Conservation (phyloP, 768 basidiomycete genomes). For the Butyriboletus loyo region DNA sequence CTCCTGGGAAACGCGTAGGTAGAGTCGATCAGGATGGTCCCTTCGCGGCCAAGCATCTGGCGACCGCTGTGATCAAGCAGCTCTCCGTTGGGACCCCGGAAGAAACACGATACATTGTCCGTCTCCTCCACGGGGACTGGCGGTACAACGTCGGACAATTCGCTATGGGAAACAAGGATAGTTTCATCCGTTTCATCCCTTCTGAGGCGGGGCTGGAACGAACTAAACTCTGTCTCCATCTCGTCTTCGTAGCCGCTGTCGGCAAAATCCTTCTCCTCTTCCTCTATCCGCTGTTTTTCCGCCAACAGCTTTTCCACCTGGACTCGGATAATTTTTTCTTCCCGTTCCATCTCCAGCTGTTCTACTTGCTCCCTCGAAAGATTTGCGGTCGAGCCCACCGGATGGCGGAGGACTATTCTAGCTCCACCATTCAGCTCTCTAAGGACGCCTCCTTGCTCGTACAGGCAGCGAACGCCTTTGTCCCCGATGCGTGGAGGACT, state of each 20-base stretch:
- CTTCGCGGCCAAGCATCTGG: constrained; percentile 22
- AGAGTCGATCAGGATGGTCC: constrained; percentile 18
- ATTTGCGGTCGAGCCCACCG: constrained; percentile 21
- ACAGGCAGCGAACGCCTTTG: constrained; percentile 23
- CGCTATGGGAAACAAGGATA: constrained; percentile 4
- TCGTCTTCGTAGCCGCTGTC: constrained; percentile 20
- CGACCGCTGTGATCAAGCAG: constrained; percentile 15
- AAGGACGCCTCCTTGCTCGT: constrained; percentile 11
- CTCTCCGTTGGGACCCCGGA: constrained; percentile 22
- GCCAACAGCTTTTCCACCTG: constrained; percentile 18
- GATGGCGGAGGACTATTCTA: constrained; percentile 22
- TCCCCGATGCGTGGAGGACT: constrained; percentile 31
- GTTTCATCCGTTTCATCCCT: constrained; percentile 8
- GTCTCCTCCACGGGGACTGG: constrained; percentile 1
- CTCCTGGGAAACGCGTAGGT: background rate
- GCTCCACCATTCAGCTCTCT: constrained; percentile 10
- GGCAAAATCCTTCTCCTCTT: constrained; percentile 4
- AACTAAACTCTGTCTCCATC: constrained; percentile 5
- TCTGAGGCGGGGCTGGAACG: background rate
- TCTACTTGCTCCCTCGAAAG: constrained; percentile 27
- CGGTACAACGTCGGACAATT: background rate
- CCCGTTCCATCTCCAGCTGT: constrained; percentile 11
- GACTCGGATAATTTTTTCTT: constrained; percentile 1
- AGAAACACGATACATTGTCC: background rate
- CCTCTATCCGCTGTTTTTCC: background rate